Percentiles rank a stretch among this genome's conserved stretches.
phyloP scores from a whole-genome alignment of 768 basidiomycete genomes.

The Pulveroboletus sp. region DNA sequence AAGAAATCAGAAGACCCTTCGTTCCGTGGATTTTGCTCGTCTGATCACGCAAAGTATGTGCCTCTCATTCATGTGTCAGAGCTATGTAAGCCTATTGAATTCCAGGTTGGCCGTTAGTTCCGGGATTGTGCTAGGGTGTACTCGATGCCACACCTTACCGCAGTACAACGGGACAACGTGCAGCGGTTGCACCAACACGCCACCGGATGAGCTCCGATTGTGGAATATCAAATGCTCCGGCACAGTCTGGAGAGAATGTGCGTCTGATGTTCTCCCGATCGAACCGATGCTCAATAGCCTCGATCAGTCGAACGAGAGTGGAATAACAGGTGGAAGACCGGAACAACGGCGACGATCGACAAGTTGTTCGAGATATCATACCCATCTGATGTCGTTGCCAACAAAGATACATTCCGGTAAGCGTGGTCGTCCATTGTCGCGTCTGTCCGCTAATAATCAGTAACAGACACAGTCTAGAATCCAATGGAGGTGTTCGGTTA shows the following conservation, averaged over 20 bases:
- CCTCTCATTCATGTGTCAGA: slow-evolving; percentile 1
- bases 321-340: slow-evolving; percentile 36
- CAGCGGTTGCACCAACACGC: slow-evolving; percentile 46
- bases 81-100: slow-evolving; percentile 6
- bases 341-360: slow-evolving; percentile 40
- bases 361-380: slow-evolving; percentile 53
- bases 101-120: slow-evolving; percentile 49
- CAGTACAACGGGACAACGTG: slow-evolving; percentile 45
- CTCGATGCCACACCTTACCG: slow-evolving; percentile 46
- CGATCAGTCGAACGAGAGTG: slow-evolving; percentile 54
- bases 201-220: slow-evolving; percentile 40
- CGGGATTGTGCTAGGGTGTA: slow-evolving; percentile 48
- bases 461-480: slow-evolving; percentile 31
- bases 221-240: slow-evolving; percentile 46
- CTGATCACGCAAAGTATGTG: slow-evolving; percentile 54
- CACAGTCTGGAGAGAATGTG: slow-evolving; percentile 50
- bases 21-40: slow-evolving; percentile 55
- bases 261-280: slow-evolving; percentile 25
- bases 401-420: slow-evolving; percentile 49
- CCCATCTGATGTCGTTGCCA: slow-evolving; percentile 26
- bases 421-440: slow-evolving; percentile 9
- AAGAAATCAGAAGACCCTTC: slow-evolving; percentile 46
- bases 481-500: slow-evolving; percentile 38
- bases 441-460: slow-evolving; percentile 4
- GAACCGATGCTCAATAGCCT: slow-evolving; percentile 21